Evolutionary conservation across 148 eudicot species (phyloP).

Genomic region (Diospyros kaki): DNA sequence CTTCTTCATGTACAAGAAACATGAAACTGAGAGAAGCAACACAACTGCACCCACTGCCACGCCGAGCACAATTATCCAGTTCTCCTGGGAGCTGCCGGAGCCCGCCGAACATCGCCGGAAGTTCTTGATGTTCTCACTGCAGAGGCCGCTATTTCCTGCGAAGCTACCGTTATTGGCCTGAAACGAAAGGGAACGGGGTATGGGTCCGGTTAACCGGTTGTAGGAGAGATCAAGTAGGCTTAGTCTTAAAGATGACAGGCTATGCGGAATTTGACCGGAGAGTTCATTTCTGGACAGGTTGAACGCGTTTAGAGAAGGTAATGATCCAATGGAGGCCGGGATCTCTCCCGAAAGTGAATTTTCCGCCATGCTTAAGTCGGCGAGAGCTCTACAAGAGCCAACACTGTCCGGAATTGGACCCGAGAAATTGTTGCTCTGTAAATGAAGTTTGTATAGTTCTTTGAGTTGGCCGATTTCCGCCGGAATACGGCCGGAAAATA

Average conservation of each 20-base stretch:
- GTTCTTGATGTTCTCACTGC: conserved; percentile 47
- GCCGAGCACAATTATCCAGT: conserved; percentile 37
- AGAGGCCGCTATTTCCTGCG: conserved; percentile 65
- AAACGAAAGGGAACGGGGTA: conserved; percentile 52
- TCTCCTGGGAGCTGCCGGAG: conserved; percentile 19
- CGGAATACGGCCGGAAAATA: conserved; percentile 51
- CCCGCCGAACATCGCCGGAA: conserved; percentile 46
- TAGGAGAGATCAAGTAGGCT: conserved; percentile 72
- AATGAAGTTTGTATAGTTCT: conserved; percentile 41
- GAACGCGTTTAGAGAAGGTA: conserved; percentile 57
- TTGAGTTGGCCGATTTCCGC: conserved; percentile 44
- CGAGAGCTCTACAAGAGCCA: conserved; percentile 51
- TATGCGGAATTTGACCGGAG: conserved; percentile 63
- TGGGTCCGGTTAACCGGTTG: conserved; percentile 56
- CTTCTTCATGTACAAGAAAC: conserved; percentile 33
- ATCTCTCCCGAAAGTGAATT: conserved; percentile 62
- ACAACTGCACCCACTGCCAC: conserved; percentile 32
- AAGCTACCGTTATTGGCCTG: conserved; percentile 65
- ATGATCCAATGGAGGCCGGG: conserved; percentile 55
- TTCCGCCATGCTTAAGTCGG: conserved; percentile 53
- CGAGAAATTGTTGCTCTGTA: conserved; percentile 48
- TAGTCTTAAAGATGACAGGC: conserved; percentile 52
- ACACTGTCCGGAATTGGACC: conserved; percentile 62
- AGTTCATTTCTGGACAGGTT: conserved; percentile 65
- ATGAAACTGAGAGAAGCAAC: conserved; percentile 29